Base-by-base conservation (phyloP, 2,329 filamentous ascomycete species). In the Meredithiella fracta region DNA sequence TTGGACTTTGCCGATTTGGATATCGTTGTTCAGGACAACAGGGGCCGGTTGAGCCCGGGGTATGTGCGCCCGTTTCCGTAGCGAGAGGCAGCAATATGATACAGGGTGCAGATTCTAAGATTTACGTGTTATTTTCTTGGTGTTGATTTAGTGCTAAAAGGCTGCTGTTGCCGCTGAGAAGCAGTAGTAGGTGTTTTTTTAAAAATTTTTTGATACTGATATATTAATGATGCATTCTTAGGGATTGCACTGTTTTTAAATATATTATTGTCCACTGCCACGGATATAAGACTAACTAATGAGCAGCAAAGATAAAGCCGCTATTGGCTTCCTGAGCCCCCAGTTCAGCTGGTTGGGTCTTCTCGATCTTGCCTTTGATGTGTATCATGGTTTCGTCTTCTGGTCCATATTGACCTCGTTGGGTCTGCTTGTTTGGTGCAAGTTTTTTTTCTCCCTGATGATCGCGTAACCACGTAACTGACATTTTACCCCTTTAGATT, bases 371-470 rank as follows among this genome's bases (percentile, higher is more conserved):
- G 78, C 78, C 23, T 88, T 91, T 38, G 87, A 96, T 71, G 78
- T 95, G 54, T 97, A 96, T 69, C 88, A 90, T 69, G 92, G 91
- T 83, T 97, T 91, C 66, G 80, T 92, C 56, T 97, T 97, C 70
- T 98, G 92, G 92, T 89, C 90, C 8, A 85, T 91, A 65, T 73
- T 96, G 61, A 98, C 92, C 58, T 88, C 88, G 59, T 74, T 98
- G 54, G 90, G 88, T 25, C 74, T 98, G 47, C 75, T 86, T 44
- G 85, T 98, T 47, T 98, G 92, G 92, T 98, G 84, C 88, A 80
- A 77, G 84, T 78, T 23, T 17, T 11, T 47, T 22, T 7, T 47
- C 6, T 34, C 22, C 23, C 22, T 31, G 23, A 11, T n/a, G 3
- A 38, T 7, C 22, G 22, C 23, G 15, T 34, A 17, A 3, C 25